These are phyloP conservation scores for Pseudogymnoascus sp. DNA, from an alignment of 2,329 filamentous ascomycete species.

Conservation along the genomic window DNA sequence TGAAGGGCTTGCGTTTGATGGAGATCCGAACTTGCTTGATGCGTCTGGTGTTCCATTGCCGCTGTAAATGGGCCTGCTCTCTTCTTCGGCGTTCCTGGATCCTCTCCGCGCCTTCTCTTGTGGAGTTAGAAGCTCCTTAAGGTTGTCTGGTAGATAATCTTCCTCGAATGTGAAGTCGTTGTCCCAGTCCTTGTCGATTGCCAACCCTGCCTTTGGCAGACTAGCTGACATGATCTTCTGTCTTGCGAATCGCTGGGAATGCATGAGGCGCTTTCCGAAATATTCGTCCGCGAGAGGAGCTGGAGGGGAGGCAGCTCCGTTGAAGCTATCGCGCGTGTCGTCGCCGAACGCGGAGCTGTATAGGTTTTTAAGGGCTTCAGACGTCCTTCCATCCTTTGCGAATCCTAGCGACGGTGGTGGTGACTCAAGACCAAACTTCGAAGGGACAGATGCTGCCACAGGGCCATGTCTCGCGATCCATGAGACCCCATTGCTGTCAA, in stretches of 20 bases:
- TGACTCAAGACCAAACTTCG: slow-evolving; percentile 81
- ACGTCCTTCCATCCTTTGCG: slow-evolving; percentile 51
- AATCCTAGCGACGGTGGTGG: slow-evolving; percentile 65
- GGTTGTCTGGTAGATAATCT: slow-evolving; percentile 70
- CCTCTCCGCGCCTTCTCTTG: slow-evolving; percentile 58
- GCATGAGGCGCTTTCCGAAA: slow-evolving; percentile 63
- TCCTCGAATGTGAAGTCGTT: slow-evolving; percentile 74
- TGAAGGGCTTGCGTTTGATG: slow-evolving; percentile 48
- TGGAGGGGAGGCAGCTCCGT: slow-evolving; percentile 35
- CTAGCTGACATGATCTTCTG: slow-evolving; percentile 60
- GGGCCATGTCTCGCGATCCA: slow-evolving; percentile 83
- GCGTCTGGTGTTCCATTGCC: slow-evolving; percentile 33
- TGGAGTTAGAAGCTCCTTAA: slow-evolving; percentile 57
- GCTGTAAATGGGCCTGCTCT: slow-evolving; percentile 31
- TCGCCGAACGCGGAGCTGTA: slow-evolving; percentile 59
- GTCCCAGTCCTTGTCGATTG: slow-evolving; percentile 53
- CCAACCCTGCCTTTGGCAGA: slow-evolving; percentile 52
- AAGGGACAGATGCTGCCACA: slow-evolving; percentile 85
- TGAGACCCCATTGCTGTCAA: slow-evolving; percentile 92
- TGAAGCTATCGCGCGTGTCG: slow-evolving; percentile 54
- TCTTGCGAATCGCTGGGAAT: slow-evolving; percentile 58
- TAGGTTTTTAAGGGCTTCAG: slow-evolving; percentile 54
- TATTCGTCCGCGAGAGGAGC: slow-evolving; percentile 43
- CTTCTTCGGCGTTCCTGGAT: slow-evolving; percentile 50
- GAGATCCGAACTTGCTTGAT: slow-evolving; percentile 52